Evolutionary conservation across 352 stramenopile species (phyloP), one percentile per base, ranked within the genome.

Genomic region (Globisporangium splendens): DNA sequence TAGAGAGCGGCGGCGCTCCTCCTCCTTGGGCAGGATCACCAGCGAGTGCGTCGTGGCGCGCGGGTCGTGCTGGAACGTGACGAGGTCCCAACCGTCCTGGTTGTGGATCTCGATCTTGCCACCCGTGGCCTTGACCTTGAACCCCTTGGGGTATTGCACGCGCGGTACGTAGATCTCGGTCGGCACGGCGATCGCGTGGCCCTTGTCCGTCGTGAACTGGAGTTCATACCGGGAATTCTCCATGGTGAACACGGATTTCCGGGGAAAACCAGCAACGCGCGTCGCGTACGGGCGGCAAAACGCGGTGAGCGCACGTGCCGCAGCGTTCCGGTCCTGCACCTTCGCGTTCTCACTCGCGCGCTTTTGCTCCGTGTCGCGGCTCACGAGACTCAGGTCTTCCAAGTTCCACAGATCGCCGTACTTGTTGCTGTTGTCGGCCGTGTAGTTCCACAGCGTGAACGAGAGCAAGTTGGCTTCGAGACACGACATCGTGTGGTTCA

Each of bases 361-460:
- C 33, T 15, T 53, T 48, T 22, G 50, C 44, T 22, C 43, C 20
- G 20, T 18, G 47, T 76, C 71, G 10, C 58, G 59, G 42, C 79
- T 93, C 43, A 93, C 83, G 42, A 96, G 68, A 33, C 83, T 94
- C 47, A 96, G 69, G 53, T 96, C 86, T 46, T 96, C 88, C 13
- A 84, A 50, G 73, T 96, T 96, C 88, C 88, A 96, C 48, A 81
- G 61, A 48, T 96, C 88, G 21, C 88, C 86, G 38, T 77, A 90
- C 14, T 70, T 54, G 68, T 95, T 85, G 56, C 55, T 76, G 59
- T 96, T 95, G 47, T 83, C 69, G 8, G 86, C 76, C 33, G 83
- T 79, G 75, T 97, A 97, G 56, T 81, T 93, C 91, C 89, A 97
- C 15, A 97, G 63, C 42, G 88, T 96, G 64, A 92, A 97, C 48